A percentile compares a stretch with the other conserved stretches of the same genome.
These are phyloP conservation scores for Trichoderma orchidacearum DNA, from an alignment of 495 filamentous ascomycete species.

Conservation along the genomic window DNA sequence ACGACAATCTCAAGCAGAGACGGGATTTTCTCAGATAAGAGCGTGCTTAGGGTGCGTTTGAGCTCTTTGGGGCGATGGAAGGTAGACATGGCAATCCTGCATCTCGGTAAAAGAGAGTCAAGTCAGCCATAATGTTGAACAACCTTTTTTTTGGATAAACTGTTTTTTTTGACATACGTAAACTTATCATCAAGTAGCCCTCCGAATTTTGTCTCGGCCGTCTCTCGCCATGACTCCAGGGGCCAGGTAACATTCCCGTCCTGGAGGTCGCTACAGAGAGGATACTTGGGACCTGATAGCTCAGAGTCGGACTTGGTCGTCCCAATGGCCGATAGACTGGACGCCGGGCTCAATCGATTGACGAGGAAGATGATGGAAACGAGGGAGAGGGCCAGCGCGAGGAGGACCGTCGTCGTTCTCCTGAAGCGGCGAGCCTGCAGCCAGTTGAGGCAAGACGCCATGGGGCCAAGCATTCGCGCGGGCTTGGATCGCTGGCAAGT, in stretches of 20 bases:
- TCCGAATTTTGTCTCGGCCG: background rate
- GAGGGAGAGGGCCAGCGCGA: background rate
- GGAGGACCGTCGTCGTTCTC: background rate
- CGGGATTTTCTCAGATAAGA: constrained; percentile 6
- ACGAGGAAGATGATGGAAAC: background rate
- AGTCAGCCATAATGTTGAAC: background rate
- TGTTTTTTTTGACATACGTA: constrained; percentile 3
- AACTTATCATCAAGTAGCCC: constrained; percentile 10
- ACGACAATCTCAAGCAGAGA: constrained; percentile 10
- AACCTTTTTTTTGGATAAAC: background rate
- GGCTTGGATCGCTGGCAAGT: background rate
- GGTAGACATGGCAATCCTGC: constrained; percentile 8
- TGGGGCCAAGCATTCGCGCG: background rate
- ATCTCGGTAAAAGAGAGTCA: background rate
- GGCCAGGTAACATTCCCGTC: background rate
- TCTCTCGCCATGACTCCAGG: background rate
- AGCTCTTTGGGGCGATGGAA: constrained; percentile 7
- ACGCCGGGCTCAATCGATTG: background rate
- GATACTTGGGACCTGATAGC: background rate
- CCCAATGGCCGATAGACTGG: background rate
- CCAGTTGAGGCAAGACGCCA: background rate
- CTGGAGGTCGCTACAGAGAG: background rate
- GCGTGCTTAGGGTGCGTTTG: constrained; percentile 4
- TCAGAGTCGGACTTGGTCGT: background rate
- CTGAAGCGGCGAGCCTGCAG: background rate